Conservation (phyloP, 768 basidiomycete genomes). For the Naematelia encephala region DNA sequence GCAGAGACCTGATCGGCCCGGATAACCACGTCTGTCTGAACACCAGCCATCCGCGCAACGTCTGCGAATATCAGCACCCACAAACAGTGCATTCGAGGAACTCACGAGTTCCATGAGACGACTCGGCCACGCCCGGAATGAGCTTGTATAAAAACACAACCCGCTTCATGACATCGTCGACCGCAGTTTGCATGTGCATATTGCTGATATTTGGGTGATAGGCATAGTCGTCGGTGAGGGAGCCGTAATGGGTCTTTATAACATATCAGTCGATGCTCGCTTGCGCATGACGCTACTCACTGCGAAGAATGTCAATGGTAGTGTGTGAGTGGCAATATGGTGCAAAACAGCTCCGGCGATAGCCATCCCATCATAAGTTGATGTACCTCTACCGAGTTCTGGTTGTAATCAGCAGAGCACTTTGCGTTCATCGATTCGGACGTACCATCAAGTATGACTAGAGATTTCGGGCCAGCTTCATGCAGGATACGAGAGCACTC, state of each 20-base stretch:
- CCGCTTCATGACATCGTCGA: constrained; percentile 72
- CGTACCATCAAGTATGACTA: constrained; percentile 91
- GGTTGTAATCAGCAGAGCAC: constrained; percentile 9
- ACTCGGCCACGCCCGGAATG: constrained; percentile 54
- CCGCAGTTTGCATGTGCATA: constrained; percentile 93
- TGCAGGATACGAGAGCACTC: constrained; percentile 93
- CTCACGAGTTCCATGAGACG: constrained; percentile 50
- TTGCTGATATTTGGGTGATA: constrained; percentile 89
- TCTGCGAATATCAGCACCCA: constrained; percentile 30
- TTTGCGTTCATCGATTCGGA: constrained; percentile 8
- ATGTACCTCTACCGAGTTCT: constrained; percentile 95
- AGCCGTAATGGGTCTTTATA: constrained; percentile 81
- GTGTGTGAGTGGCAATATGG: constrained; percentile 85
- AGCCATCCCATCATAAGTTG: constrained; percentile 98
- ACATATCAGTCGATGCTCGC: background rate
- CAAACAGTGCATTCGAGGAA: background rate
- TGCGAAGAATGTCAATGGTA: constrained; percentile 91
- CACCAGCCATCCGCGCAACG: constrained; percentile 91
- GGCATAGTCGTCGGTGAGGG: constrained; percentile 86
- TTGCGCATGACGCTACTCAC: constrained; percentile 21
- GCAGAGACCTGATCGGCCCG: constrained; percentile 82
- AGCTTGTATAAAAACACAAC: constrained; percentile 94
- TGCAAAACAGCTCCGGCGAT: constrained; percentile 95
- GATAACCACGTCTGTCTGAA: constrained; percentile 73
- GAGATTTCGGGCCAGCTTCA: constrained; percentile 86